Conservation (phyloP, 371 early-diverging fungal genomes). For the Nematocida sp. region DNA sequence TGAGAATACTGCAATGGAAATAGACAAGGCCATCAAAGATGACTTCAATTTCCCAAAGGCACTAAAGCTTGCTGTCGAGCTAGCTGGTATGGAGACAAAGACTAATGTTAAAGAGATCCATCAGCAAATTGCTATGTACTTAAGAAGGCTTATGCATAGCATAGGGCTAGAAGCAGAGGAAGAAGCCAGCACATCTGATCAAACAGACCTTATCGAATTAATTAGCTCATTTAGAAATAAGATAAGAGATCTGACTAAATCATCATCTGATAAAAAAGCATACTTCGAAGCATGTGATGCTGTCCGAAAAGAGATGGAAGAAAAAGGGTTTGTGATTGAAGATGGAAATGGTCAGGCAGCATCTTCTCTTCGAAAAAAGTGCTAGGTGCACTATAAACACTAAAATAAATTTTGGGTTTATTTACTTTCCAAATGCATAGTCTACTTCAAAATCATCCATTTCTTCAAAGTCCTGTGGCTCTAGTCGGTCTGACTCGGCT, state of each 20-base stretch:
- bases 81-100: neutral
- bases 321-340: slow-evolving; percentile 66
- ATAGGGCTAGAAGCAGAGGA: slow-evolving; percentile 38
- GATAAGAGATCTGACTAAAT: slow-evolving; percentile 61
- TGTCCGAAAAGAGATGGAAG: slow-evolving; percentile 61
- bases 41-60: slow-evolving; percentile 52
- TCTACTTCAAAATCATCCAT: slow-evolving; percentile 30
- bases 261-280: slow-evolving; percentile 26
- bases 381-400: slow-evolving; percentile 4
- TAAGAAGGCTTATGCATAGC: slow-evolving; percentile 39
- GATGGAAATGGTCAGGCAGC: slow-evolving; percentile 50
- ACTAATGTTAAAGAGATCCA: slow-evolving; percentile 4
- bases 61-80: neutral
- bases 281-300: slow-evolving; percentile 66
- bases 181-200: neutral
- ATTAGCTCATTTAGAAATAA: slow-evolving; percentile 63
- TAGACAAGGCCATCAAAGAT: slow-evolving; percentile 48
- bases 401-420: neutral
- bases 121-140: slow-evolving; percentile 29
- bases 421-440: slow-evolving; percentile 48
- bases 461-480: slow-evolving; percentile 40
- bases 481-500: neutral
- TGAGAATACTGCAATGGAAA: slow-evolving; percentile 28
- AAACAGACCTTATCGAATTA: neutral
- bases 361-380: slow-evolving; percentile 47